Evolutionary conservation across 768 basidiomycete genomes (phyloP), one percentile per base, ranked within the genome.

Genomic region (Psilocybe cubensis): DNA sequence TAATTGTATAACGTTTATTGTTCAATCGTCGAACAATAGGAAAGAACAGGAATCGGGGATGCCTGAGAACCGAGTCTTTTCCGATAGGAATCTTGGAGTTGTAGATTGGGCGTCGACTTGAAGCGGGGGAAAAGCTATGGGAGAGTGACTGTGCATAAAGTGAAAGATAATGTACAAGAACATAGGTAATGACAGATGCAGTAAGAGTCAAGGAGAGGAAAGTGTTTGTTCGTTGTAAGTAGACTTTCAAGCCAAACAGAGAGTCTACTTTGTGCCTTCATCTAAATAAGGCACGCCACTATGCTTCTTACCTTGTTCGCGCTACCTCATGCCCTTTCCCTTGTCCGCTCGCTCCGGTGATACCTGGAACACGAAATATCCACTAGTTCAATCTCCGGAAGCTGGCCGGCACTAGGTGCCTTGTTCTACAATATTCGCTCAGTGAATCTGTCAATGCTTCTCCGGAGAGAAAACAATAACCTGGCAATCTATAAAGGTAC

Each of bases 401-500:
- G 28, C 43, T 47, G 8, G 43, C 40, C 31, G 54, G 38, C 10
- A 45, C 29, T 43, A 14, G 51, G 46, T 45, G 33, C 58, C 57
- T 63, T 49, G 42, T 60, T 60, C 53, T 53, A 18, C 58, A 57
- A 58, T 57, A 44, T 52, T 53, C 58, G 28, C 46, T 45, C 20
- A 10, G 23, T 60, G 21, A 23, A 45, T 41, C 44, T 45, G n/a
- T 51, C 50, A 42, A 56, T 44, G 46, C 35, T 45, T 44, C 45
- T 48, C 20, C 20, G 42, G 3, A 18, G 43, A 24, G 45, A 58
- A 59, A 66, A 66, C 65, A 66, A 66, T 58, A 58, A 31, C 56
- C 17, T 28, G 27, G 17, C 17, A 23, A 20, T 47, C 33, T 56
- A 57, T 62, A 66, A 57, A 63, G 61, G 44, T 57, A 28, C 17